phyloP scores from a whole-genome alignment of 208 protist species.

The Trypanosoma rangeli region DNA sequence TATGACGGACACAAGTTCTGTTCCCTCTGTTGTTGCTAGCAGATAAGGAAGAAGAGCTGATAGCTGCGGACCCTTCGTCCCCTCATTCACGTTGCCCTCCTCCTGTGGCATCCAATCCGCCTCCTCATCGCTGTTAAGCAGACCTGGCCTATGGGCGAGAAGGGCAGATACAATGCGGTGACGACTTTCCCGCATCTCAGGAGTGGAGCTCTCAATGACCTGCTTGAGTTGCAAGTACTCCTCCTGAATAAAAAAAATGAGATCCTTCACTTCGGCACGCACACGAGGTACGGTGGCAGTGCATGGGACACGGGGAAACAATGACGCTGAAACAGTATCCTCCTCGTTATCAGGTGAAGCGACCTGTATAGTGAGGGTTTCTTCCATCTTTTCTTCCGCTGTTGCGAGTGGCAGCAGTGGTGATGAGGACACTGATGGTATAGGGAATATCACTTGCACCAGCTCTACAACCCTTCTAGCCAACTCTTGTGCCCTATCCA shows the following conservation, averaged over 20 bases:
- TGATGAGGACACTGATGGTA: neutral
- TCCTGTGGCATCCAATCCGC: conserved; percentile 17
- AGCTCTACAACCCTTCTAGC: conserved; percentile 45
- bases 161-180: conserved; percentile 27
- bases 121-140: conserved; percentile 19
- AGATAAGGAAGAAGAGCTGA: conserved; percentile 75
- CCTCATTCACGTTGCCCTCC: conserved; percentile 10
- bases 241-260: conserved; percentile 43
- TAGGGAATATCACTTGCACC: conserved; percentile 38
- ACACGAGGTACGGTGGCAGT: conserved; percentile 22
- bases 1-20: conserved; percentile 38
- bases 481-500: conserved; percentile 28
- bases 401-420: neutral
- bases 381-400: neutral
- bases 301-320: conserved; percentile 21
- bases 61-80: conserved; percentile 25
- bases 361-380: neutral
- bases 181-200: conserved; percentile 26
- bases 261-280: conserved; percentile 56
- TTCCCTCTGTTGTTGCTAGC: conserved; percentile 35
- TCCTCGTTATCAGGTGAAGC: neutral
- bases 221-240: conserved; percentile 33
- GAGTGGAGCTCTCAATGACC: conserved; percentile 46
- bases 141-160: conserved; percentile 10
- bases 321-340: conserved; percentile 2